Evolutionary conservation across 805 yeast species (phyloP).

Genomic region (Blastobotrys chiropterorum): DNA sequence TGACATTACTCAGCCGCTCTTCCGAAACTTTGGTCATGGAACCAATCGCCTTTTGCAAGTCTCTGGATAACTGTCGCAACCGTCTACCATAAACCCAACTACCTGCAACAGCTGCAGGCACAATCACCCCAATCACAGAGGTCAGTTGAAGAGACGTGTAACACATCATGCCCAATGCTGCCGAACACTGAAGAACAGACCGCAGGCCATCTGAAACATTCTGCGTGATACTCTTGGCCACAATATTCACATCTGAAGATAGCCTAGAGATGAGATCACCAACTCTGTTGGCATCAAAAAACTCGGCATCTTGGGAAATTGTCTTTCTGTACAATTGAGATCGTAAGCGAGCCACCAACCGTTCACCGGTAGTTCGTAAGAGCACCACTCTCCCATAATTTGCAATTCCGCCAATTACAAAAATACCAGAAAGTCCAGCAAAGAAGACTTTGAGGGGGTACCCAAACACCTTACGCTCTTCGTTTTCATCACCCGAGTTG

Average conservation of each 20-base stretch:
- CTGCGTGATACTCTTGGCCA: constrained; percentile 78
- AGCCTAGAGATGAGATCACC: constrained; percentile 89
- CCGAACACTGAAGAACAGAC: constrained; percentile 72
- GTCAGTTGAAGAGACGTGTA: constrained; percentile 79
- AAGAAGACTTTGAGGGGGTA: constrained; percentile 60
- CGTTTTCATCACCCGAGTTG: constrained; percentile 30
- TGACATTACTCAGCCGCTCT: constrained; percentile 78
- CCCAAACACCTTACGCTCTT: constrained; percentile 44
- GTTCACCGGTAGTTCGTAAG: constrained; percentile 76
- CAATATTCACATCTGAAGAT: constrained; percentile 83
- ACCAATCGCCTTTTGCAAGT: constrained; percentile 80
- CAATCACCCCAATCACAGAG: constrained; percentile 67
- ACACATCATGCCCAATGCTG: constrained; percentile 89
- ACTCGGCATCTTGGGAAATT: constrained; percentile 79
- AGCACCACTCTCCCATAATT: constrained; percentile 76
- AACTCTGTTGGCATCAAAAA: constrained; percentile 81
- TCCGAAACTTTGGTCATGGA: constrained; percentile 83
- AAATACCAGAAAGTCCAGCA: constrained; percentile 51
- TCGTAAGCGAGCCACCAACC: constrained; percentile 77
- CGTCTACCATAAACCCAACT: constrained; percentile 77
- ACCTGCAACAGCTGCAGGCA: constrained; percentile 78
- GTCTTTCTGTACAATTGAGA: constrained; percentile 70
- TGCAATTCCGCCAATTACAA: constrained; percentile 67
- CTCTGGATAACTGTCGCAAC: constrained; percentile 66
- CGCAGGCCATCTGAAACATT: constrained; percentile 90